phyloP scores from a whole-genome alignment of 2,329 filamentous ascomycete species.

The Epichloe sibirici region DNA sequence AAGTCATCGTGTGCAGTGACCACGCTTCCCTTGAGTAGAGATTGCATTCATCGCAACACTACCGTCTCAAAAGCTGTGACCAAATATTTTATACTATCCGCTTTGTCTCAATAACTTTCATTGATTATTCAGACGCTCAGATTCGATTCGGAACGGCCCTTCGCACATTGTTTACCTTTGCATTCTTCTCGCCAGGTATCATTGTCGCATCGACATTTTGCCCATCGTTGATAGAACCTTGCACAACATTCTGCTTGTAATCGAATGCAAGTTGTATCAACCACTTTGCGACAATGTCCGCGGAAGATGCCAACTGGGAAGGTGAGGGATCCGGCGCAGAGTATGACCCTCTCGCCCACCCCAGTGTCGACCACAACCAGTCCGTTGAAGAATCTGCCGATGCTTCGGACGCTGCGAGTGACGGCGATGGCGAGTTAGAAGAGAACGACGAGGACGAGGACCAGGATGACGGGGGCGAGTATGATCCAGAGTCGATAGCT shows the following conservation, averaged over 20 bases:
- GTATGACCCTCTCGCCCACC: constrained; percentile 43
- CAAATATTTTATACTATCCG: not conserved
- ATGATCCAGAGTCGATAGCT: constrained; percentile 45
- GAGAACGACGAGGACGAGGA: constrained; percentile 40
- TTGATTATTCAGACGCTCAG: not conserved
- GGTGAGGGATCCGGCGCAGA: constrained; percentile 41
- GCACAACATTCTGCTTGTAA: not conserved
- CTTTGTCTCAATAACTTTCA: not conserved
- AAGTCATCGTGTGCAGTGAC: not conserved
- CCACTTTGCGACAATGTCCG: constrained; percentile 19
- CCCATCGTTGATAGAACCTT: not conserved
- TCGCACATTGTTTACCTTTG: not conserved
- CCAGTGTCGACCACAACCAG: constrained; percentile 38
- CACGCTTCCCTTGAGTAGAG: not conserved
- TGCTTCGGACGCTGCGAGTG: constrained; percentile 36
- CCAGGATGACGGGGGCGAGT: constrained; percentile 42
- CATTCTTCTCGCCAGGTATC: not conserved
- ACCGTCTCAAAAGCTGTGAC: not conserved
- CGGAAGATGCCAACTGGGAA: constrained; percentile 35
- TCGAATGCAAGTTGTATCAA: not conserved
- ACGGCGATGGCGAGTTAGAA: constrained; percentile 33
- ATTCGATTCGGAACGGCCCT: not conserved
- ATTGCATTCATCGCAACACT: not conserved
- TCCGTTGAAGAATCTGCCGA: constrained; percentile 38
- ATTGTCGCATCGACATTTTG: not conserved